Base-by-base conservation (phyloP, 257 asterid species). In the Solanum pinnatisectum region DNA sequence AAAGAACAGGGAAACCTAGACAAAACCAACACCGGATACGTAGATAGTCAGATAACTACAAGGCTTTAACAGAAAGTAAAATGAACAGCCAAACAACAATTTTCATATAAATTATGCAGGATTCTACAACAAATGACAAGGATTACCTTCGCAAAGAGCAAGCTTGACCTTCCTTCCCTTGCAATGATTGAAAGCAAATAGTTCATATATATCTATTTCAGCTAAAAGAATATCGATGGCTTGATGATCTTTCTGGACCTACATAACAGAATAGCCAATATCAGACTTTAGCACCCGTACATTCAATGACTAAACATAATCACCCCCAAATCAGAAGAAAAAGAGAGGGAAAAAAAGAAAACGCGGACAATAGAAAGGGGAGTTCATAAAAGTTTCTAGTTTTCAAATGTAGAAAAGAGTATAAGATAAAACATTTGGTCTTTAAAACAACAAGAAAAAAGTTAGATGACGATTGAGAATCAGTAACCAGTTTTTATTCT, bases 171-270 rank as follows among this genome's bases (percentile, higher is more conserved):
- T 96, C 92, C 99, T 94, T 91, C 98, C 98, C 88, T 95, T 94
- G 87, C 99, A 97, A 90, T 96, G 99, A 87, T 93, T 96, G 92
- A 97, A 97, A 88, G 98, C 95, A 92, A 96, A 97, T 60, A 97
- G 95, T 93, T 97, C 99, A 89, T 97, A 97, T 92, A 97, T 96
- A 91, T 97, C 99, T 84, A 97, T 96, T 92, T 97, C 99, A 89
- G 99, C 99, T 70, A 97, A 96, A 88, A 97, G 99, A 89, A 97
- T 91, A 92, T 97, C 99, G 87, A 97, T 85, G 65, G 99, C 96
- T 36, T 95, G 95, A 93, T 96, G 98, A 86, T 96, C 99, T 76
- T 90, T 94, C 99, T 97, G 98, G 71, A 91, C 88, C 87, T 86
- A 78, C 84, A 73, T 36, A 56, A 67, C 63, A 46, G 85, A 77